These are phyloP conservation scores for Apiospora sp. DNA, from an alignment of 2,329 filamentous ascomycete genomes.

Conservation along the genomic window DNA sequence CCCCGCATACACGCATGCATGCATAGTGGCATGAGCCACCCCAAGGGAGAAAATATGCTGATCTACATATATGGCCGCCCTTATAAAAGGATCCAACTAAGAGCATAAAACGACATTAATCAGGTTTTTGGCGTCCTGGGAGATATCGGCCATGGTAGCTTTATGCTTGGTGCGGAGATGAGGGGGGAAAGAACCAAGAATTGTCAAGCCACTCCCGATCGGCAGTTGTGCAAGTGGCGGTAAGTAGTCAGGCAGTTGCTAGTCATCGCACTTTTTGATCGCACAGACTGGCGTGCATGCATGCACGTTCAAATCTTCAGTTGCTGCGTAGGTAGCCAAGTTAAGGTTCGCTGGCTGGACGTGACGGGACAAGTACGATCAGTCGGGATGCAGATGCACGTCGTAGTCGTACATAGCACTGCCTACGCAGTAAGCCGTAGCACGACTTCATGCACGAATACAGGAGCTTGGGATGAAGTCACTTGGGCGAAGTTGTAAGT, in stretches of 20 bases:
- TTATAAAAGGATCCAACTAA: neutral
- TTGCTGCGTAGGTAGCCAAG: neutral
- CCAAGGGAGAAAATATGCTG: neutral
- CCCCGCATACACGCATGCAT: neutral
- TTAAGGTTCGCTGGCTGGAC: neutral
- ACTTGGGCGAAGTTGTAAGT: neutral
- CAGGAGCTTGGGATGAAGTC: neutral
- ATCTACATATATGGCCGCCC: neutral
- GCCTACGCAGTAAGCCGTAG: neutral
- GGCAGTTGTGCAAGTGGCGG: constrained; percentile 17
- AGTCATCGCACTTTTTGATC: neutral
- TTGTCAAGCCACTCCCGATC: neutral
- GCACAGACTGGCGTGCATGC: neutral
- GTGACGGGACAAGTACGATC: neutral
- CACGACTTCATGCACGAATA: neutral
- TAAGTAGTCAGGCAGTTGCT: neutral
- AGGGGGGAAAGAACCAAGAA: neutral
- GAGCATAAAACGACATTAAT: neutral
- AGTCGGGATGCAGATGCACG: neutral
- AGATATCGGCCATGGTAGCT: neutral
- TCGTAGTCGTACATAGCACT: neutral
- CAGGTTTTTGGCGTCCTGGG: neutral
- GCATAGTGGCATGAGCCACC: neutral
- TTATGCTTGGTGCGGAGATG: neutral
- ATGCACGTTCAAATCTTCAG: neutral